Conservation (phyloP, 106 monocot genomes). For the Xerophyta viscosa region DNA sequence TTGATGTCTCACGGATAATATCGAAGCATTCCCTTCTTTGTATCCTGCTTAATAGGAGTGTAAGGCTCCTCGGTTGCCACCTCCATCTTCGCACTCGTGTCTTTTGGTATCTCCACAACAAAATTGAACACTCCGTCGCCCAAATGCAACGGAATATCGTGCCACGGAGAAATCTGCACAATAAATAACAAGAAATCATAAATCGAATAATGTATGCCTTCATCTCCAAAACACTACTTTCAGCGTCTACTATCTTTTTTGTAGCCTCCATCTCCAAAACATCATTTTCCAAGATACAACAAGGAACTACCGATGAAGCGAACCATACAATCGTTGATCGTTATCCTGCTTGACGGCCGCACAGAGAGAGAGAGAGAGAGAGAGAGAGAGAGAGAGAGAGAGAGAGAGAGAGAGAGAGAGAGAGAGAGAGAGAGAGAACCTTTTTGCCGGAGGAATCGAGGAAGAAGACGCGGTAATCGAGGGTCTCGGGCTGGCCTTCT, state of each 20-base stretch:
- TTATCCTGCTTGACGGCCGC: no score
- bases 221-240: no score
- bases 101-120: slow-evolving; percentile 95
- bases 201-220: no score
- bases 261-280: no score
- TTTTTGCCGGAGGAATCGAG: slow-evolving; percentile 55
- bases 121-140: slow-evolving; percentile 85
- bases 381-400: no score
- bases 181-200: no score
- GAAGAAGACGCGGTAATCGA: slow-evolving; percentile 95
- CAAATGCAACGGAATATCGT: slow-evolving; percentile 66
- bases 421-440: slow-evolving; percentile 15
- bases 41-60: slow-evolving; percentile 97
- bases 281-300: no score
- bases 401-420: no score
- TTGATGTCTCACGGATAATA: slow-evolving; percentile 72
- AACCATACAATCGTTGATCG: no score
- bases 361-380: background rate
- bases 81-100: slow-evolving; percentile 94
- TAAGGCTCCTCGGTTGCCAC: slow-evolving; percentile 83
- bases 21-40: slow-evolving; percentile 97
- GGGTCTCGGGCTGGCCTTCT: slow-evolving; percentile 69
- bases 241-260: no score
- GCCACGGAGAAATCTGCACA: slow-evolving; percentile 78
- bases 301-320: no score